Base-by-base conservation (phyloP, 805 yeast genomes). In the Cyberlindnera mrakii region DNA sequence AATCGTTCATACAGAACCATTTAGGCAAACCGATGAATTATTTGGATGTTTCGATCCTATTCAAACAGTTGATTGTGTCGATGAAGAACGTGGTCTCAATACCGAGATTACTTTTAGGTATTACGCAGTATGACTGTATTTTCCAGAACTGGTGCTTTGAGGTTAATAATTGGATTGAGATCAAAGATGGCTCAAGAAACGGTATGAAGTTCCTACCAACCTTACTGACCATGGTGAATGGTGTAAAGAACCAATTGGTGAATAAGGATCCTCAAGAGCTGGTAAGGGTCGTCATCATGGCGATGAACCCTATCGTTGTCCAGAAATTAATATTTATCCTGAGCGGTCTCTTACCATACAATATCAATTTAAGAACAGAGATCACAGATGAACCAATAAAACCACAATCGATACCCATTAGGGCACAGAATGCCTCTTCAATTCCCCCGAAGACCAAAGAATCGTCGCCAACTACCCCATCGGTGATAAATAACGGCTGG, bases 241-340 rank as follows among this genome's bases (percentile, higher is more conserved):
- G 37, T 1, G 14, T 47, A 5, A 57, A 47, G 33, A 3, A 33
- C 2, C 49, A 52, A 19, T 30, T 56, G 16, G 46, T 53, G 2
- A 20, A 42, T 23, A 33, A 44, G 4, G 39, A 39, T 13, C 16
- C 36, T 9, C 27, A 25, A 2, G 49, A 45, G 18, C 71, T 68
- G n/a, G 65, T 74, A 7, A 64, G 82, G 35, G 65, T 78, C 1
- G 77, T 77, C 1, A 65, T 78, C 4, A 69, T 77, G 73, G 77
- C 84, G 0, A 74, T 79, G 14, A 78, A 78, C 52, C 76, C 79
- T 30, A 72, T 72, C 7, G 80, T 78, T 9, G 81, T 83, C 1
- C 79, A 78, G 51, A 77, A 77, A 53, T 60, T 78, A 42, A 63
- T 78, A 0, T 78, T 76, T 43, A 72, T 78, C 7, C 48, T 78